A percentile compares a stretch with the other conserved stretches of the same genome.
Conservation (phyloP, 768 basidiomycete species). For the Boletus eberwhitei region DNA sequence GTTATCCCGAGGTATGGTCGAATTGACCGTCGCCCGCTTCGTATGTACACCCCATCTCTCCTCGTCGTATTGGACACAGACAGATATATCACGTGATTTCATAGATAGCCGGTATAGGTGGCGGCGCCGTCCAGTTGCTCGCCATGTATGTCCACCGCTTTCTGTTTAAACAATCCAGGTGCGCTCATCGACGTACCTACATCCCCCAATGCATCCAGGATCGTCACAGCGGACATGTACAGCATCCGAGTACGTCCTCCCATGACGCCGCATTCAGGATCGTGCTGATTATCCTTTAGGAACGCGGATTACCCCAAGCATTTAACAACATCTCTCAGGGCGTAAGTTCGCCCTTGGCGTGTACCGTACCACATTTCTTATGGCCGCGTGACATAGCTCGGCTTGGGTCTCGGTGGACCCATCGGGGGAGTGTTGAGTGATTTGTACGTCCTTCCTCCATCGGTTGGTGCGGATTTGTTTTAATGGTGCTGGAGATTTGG, state of each 20-base stretch:
- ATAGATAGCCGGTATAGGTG: conserved; percentile 23
- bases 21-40: conserved; percentile 66
- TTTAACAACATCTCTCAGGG: conserved; percentile 30
- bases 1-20: conserved; percentile 61
- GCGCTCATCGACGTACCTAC: background rate
- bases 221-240: conserved; percentile 23
- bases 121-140: conserved; percentile 20
- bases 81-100: background rate
- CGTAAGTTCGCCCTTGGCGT: conserved; percentile 3
- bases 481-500: conserved; percentile 2
- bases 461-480: background rate
- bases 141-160: conserved; percentile 11
- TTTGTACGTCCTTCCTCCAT: conserved; percentile 7
- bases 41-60: conserved; percentile 38
- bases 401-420: conserved; percentile 24
- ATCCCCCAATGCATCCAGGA: conserved; percentile 7
- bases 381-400: conserved; percentile 10
- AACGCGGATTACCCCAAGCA: conserved; percentile 39
- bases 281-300: background rate
- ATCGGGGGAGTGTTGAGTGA: conserved; percentile 21
- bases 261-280: background rate
- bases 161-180: background rate
- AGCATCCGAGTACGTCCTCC: conserved; percentile 9
- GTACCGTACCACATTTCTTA: background rate
- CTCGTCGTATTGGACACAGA: background rate